Evolutionary conservation across 768 basidiomycete genomes (phyloP).

Genomic region (Calocera viscosa): DNA sequence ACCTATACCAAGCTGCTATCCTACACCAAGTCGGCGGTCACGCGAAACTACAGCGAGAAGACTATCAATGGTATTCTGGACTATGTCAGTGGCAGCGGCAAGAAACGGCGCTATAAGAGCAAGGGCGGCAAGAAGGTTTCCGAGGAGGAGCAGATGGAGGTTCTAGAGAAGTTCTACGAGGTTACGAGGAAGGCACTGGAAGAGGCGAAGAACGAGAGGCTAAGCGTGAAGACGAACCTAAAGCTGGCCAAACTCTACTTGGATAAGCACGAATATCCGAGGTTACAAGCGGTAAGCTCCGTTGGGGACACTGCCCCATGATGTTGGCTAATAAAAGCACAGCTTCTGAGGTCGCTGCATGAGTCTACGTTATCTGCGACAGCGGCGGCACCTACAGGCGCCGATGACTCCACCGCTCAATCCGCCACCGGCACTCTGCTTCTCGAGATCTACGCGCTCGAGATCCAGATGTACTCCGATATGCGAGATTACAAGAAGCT

Average conservation of each 20-base stretch:
- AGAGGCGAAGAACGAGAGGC: slow-evolving; percentile 94
- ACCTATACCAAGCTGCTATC: slow-evolving; percentile 77
- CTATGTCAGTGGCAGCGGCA: slow-evolving; percentile 81
- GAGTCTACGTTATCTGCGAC: slow-evolving; percentile 57
- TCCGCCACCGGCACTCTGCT: slow-evolving; percentile 69
- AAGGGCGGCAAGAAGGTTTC: slow-evolving; percentile 37
- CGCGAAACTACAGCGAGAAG: slow-evolving; percentile 94
- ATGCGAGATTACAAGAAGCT: slow-evolving; percentile 90
- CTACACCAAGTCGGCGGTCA: slow-evolving; percentile 92
- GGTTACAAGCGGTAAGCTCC: slow-evolving; percentile 58
- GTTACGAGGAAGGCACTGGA: slow-evolving; percentile 78
- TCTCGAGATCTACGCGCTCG: slow-evolving; percentile 92
- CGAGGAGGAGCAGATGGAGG: slow-evolving; percentile 48
- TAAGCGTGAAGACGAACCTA: slow-evolving; percentile 90
- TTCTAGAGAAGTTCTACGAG: slow-evolving; percentile 91
- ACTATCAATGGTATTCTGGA: slow-evolving; percentile 97
- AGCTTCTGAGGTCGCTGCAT: slow-evolving; percentile 18
- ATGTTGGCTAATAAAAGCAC: not conserved
- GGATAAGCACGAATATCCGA: slow-evolving; percentile 79
- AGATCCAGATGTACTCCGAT: slow-evolving; percentile 99
- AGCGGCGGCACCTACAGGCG: slow-evolving; percentile 40
- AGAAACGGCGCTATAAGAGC: slow-evolving; percentile 22
- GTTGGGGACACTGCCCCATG: not conserved
- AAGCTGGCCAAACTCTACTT: slow-evolving; percentile 97
- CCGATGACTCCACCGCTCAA: slow-evolving; percentile 68